phyloP scores from a whole-genome alignment of 108 stramenopile species.

The Discostella stelligeroides region DNA sequence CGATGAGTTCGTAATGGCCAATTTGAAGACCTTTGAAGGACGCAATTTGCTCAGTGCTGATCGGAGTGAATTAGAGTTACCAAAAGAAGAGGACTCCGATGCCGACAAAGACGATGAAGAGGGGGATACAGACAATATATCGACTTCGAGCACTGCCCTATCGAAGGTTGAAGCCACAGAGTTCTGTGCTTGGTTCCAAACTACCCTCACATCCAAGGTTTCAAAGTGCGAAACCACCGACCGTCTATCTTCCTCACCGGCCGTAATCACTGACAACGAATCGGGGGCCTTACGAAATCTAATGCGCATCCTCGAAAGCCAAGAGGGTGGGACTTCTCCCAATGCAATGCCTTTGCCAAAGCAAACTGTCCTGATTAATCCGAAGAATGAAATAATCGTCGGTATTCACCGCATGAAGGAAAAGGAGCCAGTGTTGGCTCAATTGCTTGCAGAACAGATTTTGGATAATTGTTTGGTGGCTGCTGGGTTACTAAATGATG shows the following conservation, averaged over 20 bases:
- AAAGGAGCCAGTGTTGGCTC: slow-evolving; percentile 70
- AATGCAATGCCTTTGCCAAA: slow-evolving; percentile 85
- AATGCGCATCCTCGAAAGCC: slow-evolving; percentile 97
- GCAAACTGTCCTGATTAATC: slow-evolving; percentile 97
- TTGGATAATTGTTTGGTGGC: slow-evolving; percentile 98
- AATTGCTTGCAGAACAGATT: slow-evolving; percentile 90
- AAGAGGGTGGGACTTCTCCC: slow-evolving; percentile 64
- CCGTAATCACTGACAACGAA: slow-evolving; percentile 97
- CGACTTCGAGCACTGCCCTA: slow-evolving; percentile 48
- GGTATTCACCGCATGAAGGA: slow-evolving; percentile 70
- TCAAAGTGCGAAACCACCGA: slow-evolving; percentile 80
- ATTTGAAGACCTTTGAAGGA: slow-evolving; percentile 88
- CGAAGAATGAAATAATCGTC: slow-evolving; percentile 91
- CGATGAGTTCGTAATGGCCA: slow-evolving; percentile 99
- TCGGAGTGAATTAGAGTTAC: slow-evolving; percentile 73
- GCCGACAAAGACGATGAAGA: slow-evolving; percentile 47
- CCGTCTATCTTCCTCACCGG: slow-evolving; percentile 90
- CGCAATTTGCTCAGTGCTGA: slow-evolving; percentile 91
- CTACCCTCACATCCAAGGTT: slow-evolving; percentile 71
- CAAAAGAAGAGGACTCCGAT: slow-evolving; percentile 45
- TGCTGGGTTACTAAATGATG: slow-evolving; percentile 96
- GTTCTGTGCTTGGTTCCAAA: slow-evolving; percentile 86
- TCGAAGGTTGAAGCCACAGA: slow-evolving; percentile 76
- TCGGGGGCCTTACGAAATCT: slow-evolving; percentile 94
- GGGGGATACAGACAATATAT: slow-evolving; percentile 41